phyloP scores from a whole-genome alignment of 768 basidiomycete species.

The Candolleomyces eurysporus region DNA sequence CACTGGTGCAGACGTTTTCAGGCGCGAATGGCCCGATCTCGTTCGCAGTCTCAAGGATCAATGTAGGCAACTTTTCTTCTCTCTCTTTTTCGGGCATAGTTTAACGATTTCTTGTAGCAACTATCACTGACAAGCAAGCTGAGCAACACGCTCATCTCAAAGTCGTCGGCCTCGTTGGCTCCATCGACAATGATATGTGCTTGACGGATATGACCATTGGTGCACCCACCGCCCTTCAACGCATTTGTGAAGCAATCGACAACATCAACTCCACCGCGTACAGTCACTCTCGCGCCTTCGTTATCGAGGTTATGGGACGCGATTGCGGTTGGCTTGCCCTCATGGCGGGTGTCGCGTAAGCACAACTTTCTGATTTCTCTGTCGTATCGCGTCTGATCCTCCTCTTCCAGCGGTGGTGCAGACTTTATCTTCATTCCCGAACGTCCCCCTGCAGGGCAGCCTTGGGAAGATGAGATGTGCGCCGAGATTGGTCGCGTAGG shows the following conservation, averaged over 20 bases:
- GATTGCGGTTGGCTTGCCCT: constrained; percentile 99
- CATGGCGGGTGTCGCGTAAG: constrained; percentile 85
- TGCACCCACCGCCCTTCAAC: constrained; percentile 90
- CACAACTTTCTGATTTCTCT: constrained; percentile 6
- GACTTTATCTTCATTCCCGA: constrained; percentile 99
- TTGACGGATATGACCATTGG: constrained; percentile 98
- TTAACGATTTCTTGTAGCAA: constrained; percentile 39
- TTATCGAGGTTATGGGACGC: constrained; percentile 98
- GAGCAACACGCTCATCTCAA: constrained; percentile 78
- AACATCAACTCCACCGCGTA: constrained; percentile 96
- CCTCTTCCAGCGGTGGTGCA: constrained; percentile 66
- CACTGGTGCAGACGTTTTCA: constrained; percentile 92
- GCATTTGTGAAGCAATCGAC: constrained; percentile 97
- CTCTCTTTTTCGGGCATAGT: background rate
- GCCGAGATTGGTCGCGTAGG: constrained; percentile 73
- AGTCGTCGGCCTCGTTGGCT: constrained; percentile 98
- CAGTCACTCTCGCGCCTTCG: constrained; percentile 96
- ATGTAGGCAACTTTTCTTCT: constrained; percentile 37
- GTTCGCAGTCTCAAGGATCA: constrained; percentile 63
- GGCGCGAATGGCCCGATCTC: constrained; percentile 92
- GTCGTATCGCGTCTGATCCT: background rate
- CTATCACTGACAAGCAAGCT: constrained; percentile 74
- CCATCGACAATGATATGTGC: constrained; percentile 99
- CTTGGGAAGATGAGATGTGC: constrained; percentile 95
- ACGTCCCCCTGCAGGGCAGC: constrained; percentile 69